Evolutionary conservation across 768 basidiomycete species (phyloP).

Genomic region (Lactarius indigo): DNA sequence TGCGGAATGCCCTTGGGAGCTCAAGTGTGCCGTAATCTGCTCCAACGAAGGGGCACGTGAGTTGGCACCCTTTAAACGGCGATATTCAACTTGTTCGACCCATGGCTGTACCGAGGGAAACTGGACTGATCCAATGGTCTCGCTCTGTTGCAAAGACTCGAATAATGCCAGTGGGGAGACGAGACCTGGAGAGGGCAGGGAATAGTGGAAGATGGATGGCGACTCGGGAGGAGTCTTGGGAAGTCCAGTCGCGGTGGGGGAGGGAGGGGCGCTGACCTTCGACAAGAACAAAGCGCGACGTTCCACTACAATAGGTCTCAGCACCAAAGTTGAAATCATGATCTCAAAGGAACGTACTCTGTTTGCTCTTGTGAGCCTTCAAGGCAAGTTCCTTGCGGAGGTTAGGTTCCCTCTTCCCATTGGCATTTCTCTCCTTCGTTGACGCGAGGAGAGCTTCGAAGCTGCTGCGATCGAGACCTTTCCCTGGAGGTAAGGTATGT

Average conservation of each 20-base stretch:
- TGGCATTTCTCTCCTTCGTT: conserved; percentile 53
- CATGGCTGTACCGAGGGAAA: conserved; percentile 39
- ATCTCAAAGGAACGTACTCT: conserved; percentile 46
- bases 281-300: conserved; percentile 73
- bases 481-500: conserved; percentile 36
- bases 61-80: conserved; percentile 26
- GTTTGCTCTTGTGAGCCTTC: conserved; percentile 69
- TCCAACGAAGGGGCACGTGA: conserved; percentile 63
- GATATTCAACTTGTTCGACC: conserved; percentile 69
- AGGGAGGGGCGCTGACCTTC: conserved; percentile 65
- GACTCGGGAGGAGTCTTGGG: conserved; percentile 70
- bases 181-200: conserved; percentile 64
- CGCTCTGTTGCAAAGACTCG: conserved; percentile 38
- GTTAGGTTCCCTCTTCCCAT: conserved; percentile 48
- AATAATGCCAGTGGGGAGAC: conserved; percentile 60
- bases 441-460: conserved; percentile 63
- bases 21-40: conserved; percentile 67
- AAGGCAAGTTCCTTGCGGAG: conserved; percentile 73
- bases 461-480: conserved; percentile 58
- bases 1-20: conserved; percentile 36
- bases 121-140: conserved; percentile 22
- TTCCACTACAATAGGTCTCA: conserved; percentile 46
- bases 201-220: conserved; percentile 64
- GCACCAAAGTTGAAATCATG: not conserved
- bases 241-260: conserved; percentile 50